These are phyloP conservation scores for Cymbomonas tetramitiformis DNA, from an alignment of 139 green algal genomes.

Conservation along the genomic window DNA sequence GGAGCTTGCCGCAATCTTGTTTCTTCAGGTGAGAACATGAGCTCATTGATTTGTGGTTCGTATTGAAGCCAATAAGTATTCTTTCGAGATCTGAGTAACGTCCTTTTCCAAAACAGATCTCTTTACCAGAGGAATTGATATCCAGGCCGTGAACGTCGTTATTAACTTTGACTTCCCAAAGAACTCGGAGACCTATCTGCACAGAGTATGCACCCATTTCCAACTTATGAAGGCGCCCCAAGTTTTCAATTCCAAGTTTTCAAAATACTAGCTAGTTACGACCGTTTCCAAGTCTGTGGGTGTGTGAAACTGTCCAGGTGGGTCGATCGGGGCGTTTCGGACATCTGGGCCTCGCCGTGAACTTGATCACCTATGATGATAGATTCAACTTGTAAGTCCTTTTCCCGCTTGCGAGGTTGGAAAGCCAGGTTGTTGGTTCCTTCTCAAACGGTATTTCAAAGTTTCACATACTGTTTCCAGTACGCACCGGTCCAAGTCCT, in stretches of 20 bases:
- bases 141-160: constrained; percentile 97
- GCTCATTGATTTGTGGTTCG: too few relatives aligned
- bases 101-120: constrained; percentile 50
- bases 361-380: constrained; percentile 97
- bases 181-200: constrained; percentile 96
- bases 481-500: too few relatives aligned
- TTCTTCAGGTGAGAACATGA: constrained; percentile 50
- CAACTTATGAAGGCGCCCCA: constrained; percentile 23
- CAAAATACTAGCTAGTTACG: background rate
- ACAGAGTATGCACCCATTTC: too few relatives aligned
- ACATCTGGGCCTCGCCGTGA: constrained; percentile 94
- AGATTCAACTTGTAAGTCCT: constrained; percentile 88
- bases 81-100: too few relatives aligned
- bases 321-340: constrained; percentile 90
- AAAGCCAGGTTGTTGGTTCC: background rate
- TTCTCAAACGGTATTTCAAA: too few relatives aligned
- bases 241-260: background rate
- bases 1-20: constrained; percentile 95
- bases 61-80: too few relatives aligned
- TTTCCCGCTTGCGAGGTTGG: background rate
- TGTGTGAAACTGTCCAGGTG: constrained; percentile 38
- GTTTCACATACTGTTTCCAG: too few relatives aligned
- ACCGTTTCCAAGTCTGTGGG: background rate
- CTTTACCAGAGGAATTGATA: constrained; percentile 94
- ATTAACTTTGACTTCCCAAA: constrained; percentile 99